Conservation (phyloP, 768 basidiomycete genomes). For the Russula dissimulans region DNA sequence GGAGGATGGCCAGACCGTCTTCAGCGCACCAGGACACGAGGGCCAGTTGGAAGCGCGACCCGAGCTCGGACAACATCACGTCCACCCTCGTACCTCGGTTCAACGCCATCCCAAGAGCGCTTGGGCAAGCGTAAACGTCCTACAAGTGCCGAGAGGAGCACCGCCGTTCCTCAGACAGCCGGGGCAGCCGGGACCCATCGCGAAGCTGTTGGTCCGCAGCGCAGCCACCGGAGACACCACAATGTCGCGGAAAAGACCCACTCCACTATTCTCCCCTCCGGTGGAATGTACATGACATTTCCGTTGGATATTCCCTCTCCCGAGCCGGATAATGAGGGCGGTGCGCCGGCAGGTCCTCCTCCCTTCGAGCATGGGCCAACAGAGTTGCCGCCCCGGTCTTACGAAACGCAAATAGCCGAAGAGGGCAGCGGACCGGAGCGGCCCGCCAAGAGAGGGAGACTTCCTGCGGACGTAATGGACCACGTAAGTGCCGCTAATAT, state of each 20-base stretch:
- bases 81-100: background rate
- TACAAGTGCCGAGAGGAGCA: slow-evolving; percentile 1
- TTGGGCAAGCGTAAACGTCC: slow-evolving; percentile 13
- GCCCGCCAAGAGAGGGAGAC: slow-evolving; percentile 8
- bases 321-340: slow-evolving; percentile 5
- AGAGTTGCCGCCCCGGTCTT: slow-evolving; percentile 15
- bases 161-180: background rate
- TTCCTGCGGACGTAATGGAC: slow-evolving; percentile 15
- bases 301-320: slow-evolving; percentile 17
- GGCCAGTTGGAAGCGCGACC: background rate
- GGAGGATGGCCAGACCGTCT: slow-evolving; percentile 14
- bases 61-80: background rate
- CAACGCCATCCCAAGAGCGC: background rate
- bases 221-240: slow-evolving; percentile 14
- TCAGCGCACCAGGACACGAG: slow-evolving; percentile 1
- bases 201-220: slow-evolving; percentile 9
- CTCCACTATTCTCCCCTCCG: slow-evolving; percentile 18
- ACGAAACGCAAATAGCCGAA: background rate
- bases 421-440: slow-evolving; percentile 4
- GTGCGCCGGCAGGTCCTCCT: slow-evolving; percentile 7
- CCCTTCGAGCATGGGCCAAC: slow-evolving; percentile 17
- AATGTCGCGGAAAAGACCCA: slow-evolving; percentile 18
- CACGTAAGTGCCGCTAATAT: background rate
- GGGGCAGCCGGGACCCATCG: background rate
- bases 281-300: slow-evolving; percentile 19